Evolutionary conservation across 176 grass and related monocot species (phyloP).

Genomic region (Alloteropsis semialata): DNA sequence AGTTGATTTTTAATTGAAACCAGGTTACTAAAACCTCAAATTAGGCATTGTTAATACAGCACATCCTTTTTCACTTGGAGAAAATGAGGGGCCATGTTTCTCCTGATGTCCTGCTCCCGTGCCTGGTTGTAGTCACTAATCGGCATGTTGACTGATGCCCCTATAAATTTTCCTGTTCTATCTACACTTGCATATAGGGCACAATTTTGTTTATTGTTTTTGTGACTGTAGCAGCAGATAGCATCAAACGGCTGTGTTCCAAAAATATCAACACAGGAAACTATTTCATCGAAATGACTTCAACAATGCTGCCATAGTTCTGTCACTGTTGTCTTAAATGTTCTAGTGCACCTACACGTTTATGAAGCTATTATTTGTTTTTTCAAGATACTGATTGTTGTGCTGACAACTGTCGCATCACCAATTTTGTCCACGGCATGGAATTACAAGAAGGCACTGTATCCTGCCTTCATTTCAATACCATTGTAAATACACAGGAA

Average conservation of each 20-base stretch:
- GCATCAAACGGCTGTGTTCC: neutral
- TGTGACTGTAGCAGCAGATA: slow-evolving; percentile 18
- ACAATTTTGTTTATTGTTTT: slow-evolving; percentile 31
- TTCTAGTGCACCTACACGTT: neutral
- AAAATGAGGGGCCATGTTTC: neutral
- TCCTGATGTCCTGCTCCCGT: neutral
- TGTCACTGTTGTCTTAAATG: slow-evolving; percentile 14
- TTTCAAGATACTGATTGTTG: neutral
- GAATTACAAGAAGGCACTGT: neutral
- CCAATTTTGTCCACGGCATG: neutral
- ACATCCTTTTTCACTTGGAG: neutral
- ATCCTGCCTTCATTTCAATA: neutral
- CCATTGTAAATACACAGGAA: neutral
- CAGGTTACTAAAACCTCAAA: slow-evolving; percentile 2
- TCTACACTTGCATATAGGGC: neutral
- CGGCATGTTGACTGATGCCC: slow-evolving; percentile 17
- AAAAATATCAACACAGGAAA: slow-evolving; percentile 29
- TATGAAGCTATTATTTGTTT: neutral
- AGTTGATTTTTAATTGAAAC: slow-evolving; percentile 38
- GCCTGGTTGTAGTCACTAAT: slow-evolving; percentile 12
- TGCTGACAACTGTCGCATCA: neutral
- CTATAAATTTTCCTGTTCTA: no score
- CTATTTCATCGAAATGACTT: slow-evolving; percentile 16
- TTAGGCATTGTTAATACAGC: slow-evolving; percentile 12
- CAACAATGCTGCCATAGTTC: slow-evolving; percentile 1